A percentile compares a stretch with the other conserved stretches of the same genome.
Evolutionary conservation across 306 rosid genomes (phyloP).

Genomic region (Erythrophleum fordii): DNA sequence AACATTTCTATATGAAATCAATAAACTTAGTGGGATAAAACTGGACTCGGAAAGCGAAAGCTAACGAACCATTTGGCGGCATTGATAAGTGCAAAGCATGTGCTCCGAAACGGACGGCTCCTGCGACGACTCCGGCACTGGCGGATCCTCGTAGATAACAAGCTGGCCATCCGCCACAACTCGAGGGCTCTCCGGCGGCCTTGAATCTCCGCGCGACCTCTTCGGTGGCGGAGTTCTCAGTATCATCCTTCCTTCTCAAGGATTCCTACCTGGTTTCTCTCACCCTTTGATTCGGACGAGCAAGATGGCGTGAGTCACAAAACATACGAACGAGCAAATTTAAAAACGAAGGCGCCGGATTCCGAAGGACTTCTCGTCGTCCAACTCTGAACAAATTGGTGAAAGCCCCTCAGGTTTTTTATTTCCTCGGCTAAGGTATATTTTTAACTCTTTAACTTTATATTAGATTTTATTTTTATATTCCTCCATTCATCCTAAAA

Average conservation of each 20-base stretch:
- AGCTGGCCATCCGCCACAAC: conserved; percentile 49
- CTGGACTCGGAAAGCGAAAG: background rate
- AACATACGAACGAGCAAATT: background rate
- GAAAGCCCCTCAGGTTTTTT: background rate
- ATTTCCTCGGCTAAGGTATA: no score
- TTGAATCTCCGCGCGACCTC: conserved; percentile 63
- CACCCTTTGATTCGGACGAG: background rate
- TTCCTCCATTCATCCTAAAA: no score
- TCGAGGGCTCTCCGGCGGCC: conserved; percentile 33
- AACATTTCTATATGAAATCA: background rate
- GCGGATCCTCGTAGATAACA: conserved; percentile 78
- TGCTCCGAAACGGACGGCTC: conserved; percentile 43
- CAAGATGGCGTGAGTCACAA: background rate
- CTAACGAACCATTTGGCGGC: conserved; percentile 86
- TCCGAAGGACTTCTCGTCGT: background rate
- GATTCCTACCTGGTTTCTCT: background rate
- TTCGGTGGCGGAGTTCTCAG: conserved; percentile 78
- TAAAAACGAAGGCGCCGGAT: conserved; percentile 39
- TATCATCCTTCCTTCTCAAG: conserved; percentile 54
- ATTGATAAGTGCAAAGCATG: conserved; percentile 83
- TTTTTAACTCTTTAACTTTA: no score
- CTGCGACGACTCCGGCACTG: conserved; percentile 34
- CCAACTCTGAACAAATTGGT: background rate
- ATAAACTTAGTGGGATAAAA: background rate
- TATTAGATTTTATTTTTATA: no score